Percentiles rank a stretch among this genome's conserved stretches.
phyloP scores from a whole-genome alignment of 208 protist genomes.

The Sergeia podlipaevii region DNA sequence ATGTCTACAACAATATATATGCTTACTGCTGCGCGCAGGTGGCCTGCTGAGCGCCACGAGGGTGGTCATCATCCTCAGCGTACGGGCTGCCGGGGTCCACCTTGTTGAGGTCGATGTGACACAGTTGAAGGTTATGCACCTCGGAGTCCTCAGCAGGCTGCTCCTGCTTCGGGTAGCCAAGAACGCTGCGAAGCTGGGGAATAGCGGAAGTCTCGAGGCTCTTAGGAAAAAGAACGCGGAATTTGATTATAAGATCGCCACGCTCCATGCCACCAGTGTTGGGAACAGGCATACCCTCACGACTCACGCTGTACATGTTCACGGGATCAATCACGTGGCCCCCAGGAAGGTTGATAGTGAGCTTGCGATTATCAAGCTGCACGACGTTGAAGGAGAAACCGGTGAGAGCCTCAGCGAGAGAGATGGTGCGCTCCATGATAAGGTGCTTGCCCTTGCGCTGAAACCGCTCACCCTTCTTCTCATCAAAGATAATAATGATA shows the following conservation, averaged over 20 bases:
- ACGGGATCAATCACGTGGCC: constrained; percentile 84
- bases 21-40: constrained; percentile 83
- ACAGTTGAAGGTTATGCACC: constrained; percentile 42
- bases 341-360: constrained; percentile 59
- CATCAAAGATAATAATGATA: constrained; percentile 96
- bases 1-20: no score
- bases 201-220: constrained; percentile 33
- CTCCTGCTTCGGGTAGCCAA: constrained; percentile 68
- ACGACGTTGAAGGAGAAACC: constrained; percentile 88
- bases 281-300: constrained; percentile 94
- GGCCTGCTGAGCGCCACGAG: constrained; percentile 48
- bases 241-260: constrained; percentile 88
- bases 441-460: constrained; percentile 95
- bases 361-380: constrained; percentile 90
- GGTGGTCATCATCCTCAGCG: constrained; percentile 60
- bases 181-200: constrained; percentile 57
- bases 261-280: constrained; percentile 85
- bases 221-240: constrained; percentile 90
- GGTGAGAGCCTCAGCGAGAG: constrained; percentile 94
- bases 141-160: constrained; percentile 34
- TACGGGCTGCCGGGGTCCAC: constrained; percentile 51
- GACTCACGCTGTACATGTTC: constrained; percentile 75
- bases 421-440: constrained; percentile 88
- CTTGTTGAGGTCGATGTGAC: constrained; percentile 79
- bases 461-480: constrained; percentile 95